Evolutionary conservation across 495 filamentous ascomycete species (phyloP), one percentile per base, ranked within the genome.

Genomic region (Diplogelasinospora grovesii): DNA sequence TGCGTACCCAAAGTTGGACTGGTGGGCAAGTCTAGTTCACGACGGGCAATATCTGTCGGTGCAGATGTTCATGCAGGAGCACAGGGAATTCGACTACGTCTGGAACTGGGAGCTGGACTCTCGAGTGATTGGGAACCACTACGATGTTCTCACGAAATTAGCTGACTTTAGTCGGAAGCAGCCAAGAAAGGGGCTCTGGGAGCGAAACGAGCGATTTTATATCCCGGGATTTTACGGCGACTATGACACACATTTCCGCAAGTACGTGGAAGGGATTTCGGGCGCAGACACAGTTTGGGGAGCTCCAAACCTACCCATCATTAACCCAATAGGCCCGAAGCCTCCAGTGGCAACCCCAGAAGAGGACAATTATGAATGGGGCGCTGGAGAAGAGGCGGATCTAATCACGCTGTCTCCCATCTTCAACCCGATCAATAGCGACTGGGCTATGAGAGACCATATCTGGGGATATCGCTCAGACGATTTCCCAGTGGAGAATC

Each of bases 81-180:
- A 82, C 43, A 82, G 81, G 0, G 75, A 85, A 42, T 88, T 83
- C 43, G 81, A 83, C 38, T 84, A 70, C 50, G 70, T 83, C 39
- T 88, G 83, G 83, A 86, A 87, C 53, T 79, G 81, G 70, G 82
- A 86, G 48, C 72, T 83, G 54, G 82, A 88, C 52, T 73, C 73
- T n/a, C 74, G 85, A 15, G 75, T 78, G 40, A 83, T 76, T 0
- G 82, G 83, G 7, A 77, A 88, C 44, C 69, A 77, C 55, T 86
- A 86, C 54, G 75, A 85, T 48, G 70, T 85, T 33, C 61, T 87
- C 13, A 74, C 79, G 45, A 74, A 71, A 38, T 48, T 85, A 9
- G 49, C 60, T 8, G 47, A 69, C 2, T 88, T 85, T 58, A 74
- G 73, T 8, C 66, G 61, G 48, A 62, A 67, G 26, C 77, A 83